phyloP scores from a whole-genome alignment of 1,139 yeast genomes.

The Geotrichum restrictum region DNA sequence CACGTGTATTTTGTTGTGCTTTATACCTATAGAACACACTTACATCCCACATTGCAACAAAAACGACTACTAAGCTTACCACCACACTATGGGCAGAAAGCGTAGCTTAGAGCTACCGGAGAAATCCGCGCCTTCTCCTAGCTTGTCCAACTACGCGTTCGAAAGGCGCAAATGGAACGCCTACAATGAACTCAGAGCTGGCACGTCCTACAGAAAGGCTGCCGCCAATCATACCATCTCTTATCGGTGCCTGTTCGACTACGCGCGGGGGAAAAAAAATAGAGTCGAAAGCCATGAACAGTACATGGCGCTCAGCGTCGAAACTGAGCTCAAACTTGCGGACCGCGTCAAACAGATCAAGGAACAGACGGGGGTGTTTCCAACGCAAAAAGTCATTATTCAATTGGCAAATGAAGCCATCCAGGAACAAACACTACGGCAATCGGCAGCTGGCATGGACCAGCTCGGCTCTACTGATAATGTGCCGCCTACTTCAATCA shows the following conservation, averaged over 20 bases:
- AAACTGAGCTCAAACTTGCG: constrained; percentile 7
- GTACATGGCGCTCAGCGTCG: constrained; percentile 15
- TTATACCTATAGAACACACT: too few relatives aligned
- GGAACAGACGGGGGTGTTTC: constrained; percentile 7
- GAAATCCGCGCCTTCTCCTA: constrained; percentile 8
- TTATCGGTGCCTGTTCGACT: constrained; percentile 17
- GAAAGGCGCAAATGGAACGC: constrained; percentile 19
- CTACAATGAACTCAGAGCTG: constrained; percentile 14
- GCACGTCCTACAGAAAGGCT: constrained; percentile 14
- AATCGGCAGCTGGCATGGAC: not conserved
- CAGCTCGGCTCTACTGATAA: not conserved
- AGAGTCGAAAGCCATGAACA: constrained; percentile 14
- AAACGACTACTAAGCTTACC: not conserved
- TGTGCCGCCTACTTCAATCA: not conserved
- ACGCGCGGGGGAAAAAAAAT: constrained; percentile 14
- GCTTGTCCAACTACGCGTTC: constrained; percentile 12
- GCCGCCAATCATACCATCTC: constrained; percentile 16
- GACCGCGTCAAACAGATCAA: not conserved
- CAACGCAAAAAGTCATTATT: constrained; percentile 10
- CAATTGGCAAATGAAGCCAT: constrained; percentile 13
- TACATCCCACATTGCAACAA: too few relatives aligned
- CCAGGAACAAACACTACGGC: not conserved
- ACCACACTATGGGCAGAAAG: constrained; percentile 13
- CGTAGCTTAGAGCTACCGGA: constrained; percentile 6
- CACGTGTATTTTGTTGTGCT: too few relatives aligned